Percentiles rank a stretch among this genome's conserved stretches.
These are phyloP conservation scores for Lindgomyces ingoldianus DNA, from an alignment of 495 filamentous ascomycete species.

Conservation along the genomic window DNA sequence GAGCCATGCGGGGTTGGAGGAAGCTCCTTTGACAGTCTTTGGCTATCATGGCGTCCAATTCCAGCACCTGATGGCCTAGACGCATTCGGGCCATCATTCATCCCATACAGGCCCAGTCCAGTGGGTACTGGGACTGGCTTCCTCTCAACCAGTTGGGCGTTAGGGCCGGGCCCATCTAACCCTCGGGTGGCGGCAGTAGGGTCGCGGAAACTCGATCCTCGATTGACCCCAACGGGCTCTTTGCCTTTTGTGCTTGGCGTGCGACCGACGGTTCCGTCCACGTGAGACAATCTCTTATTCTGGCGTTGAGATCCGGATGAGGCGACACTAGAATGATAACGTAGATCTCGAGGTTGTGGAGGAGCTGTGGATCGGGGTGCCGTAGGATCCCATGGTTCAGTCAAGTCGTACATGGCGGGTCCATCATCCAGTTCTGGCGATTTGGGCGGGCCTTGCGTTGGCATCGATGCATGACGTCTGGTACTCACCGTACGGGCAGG, in stretches of 20 bases:
- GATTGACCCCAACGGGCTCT: conserved; percentile 24
- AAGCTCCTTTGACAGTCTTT: conserved; percentile 33
- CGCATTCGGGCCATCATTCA: conserved; percentile 15
- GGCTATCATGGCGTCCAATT: conserved; percentile 32
- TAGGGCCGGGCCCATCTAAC: conserved; percentile 9
- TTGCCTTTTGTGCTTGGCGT: conserved; percentile 22
- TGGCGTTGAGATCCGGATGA: conserved; percentile 29
- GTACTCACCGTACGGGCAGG: conserved; percentile 21
- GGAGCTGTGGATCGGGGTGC: background rate
- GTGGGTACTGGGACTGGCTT: conserved; percentile 22
- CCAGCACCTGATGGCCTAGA: conserved; percentile 7
- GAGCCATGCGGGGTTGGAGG: conserved; percentile 23
- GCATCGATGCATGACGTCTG: conserved; percentile 36
- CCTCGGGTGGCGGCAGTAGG: conserved; percentile 1
- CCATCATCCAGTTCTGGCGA: conserved; percentile 14
- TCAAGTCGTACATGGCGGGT: conserved; percentile 24
- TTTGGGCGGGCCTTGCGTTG: conserved; percentile 6
- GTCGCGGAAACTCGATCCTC: conserved; percentile 34
- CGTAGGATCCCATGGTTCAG: conserved; percentile 33
- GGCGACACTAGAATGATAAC: background rate
- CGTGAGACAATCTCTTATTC: conserved; percentile 8
- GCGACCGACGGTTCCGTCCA: conserved; percentile 13
- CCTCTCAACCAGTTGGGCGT: conserved; percentile 2
- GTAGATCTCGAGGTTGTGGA: background rate
- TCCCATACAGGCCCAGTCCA: conserved; percentile 32